Evolutionary conservation across 306 rosid species (phyloP).

Genomic region (Astragalus membranaceus): DNA sequence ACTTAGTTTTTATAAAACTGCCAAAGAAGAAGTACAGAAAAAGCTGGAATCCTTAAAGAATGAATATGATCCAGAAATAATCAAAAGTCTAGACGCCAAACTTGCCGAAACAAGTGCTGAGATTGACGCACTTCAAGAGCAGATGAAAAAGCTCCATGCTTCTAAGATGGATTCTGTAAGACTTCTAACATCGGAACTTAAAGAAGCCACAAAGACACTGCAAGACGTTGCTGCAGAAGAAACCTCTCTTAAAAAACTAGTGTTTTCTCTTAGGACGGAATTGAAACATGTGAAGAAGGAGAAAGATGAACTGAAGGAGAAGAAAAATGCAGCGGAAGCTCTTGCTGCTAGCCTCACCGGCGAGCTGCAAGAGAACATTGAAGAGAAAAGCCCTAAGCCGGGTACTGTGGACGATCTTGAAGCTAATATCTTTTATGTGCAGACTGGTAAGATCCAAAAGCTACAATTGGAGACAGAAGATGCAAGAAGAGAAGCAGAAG

Average conservation of each 20-base stretch:
- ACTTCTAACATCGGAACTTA: constrained; percentile 46
- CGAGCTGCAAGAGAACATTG: constrained; percentile 21
- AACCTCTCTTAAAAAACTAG: constrained; percentile 41
- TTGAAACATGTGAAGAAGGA: constrained; percentile 46
- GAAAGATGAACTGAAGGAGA: constrained; percentile 28
- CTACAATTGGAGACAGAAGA: constrained; percentile 37
- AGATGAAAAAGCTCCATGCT: constrained; percentile 59
- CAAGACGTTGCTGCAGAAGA: constrained; percentile 57
- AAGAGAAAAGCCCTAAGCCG: constrained; percentile 9
- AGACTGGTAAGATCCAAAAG: constrained; percentile 26
- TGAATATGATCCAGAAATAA: constrained; percentile 41
- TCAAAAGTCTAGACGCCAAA: constrained; percentile 31
- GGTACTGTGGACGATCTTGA: constrained; percentile 18
- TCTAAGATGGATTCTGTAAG: constrained; percentile 55
- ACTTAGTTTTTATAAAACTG: constrained; percentile 19
- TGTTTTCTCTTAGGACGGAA: constrained; percentile 43
- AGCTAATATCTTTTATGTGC: constrained; percentile 2
- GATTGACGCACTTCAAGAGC: constrained; percentile 52
- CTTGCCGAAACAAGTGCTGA: constrained; percentile 47
- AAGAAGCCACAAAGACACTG: constrained; percentile 54
- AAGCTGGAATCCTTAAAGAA: constrained; percentile 39
- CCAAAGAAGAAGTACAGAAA: constrained; percentile 42
- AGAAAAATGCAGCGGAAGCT: constrained; percentile 30
- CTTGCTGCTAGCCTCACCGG: constrained; percentile 21
- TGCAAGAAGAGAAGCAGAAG: constrained; percentile 43